Base-by-base conservation (phyloP, 2,329 filamentous ascomycete species). In the Claviceps maximensis region DNA sequence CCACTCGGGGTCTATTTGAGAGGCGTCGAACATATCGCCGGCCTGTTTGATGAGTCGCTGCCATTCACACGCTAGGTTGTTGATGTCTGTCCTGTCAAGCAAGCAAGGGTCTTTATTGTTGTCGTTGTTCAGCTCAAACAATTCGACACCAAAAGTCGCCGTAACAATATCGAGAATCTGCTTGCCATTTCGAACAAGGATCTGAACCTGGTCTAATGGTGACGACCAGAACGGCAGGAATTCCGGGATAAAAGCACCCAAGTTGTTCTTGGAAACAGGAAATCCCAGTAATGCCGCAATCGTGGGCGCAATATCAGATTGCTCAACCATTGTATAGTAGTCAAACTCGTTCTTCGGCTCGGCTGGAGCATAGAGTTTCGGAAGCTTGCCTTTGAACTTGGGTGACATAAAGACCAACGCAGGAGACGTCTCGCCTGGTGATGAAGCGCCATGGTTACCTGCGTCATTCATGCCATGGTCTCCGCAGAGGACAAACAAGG, bases 381-480 rank as follows among this genome's bases (percentile, higher is more conserved):
- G 58, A 3, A 75, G 74, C 7, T 89, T 70, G 1, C 69, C 64
- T 61, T 78, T 80, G 45, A 95, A 74, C 62, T 89, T 93, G 0
- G 91, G 89, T 2, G 89, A 93, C 58, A 95, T 80, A 66, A 98
- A 97, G 21, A 96, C 79, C 10, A 98, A 72, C 17, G 93, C 93
- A 0, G 93, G 86, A 1, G 91, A 96, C 1, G 93, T 97, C 71
- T 98, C 93, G 45, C 93, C 91, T 1, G 89, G 80, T 0, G 90
- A 90, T 10, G 91, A 96, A 41, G 91, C 93, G 31, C 93, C 93
- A 65, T 98, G 93, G 60, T 97, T 97, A 2, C 93, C 93, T 21
- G 88, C 93, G 61, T 97, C 91, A 60, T 97, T 98, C 93, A 98
- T 98, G n/a, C 93, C 93, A 65, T 98, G 93, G 62, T 98, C 94